Percentiles rank a stretch among this genome's conserved stretches.
These are phyloP conservation scores for Phytopythium chamaehyphon DNA, from an alignment of 352 stramenopile genomes.

Conservation along the genomic window DNA sequence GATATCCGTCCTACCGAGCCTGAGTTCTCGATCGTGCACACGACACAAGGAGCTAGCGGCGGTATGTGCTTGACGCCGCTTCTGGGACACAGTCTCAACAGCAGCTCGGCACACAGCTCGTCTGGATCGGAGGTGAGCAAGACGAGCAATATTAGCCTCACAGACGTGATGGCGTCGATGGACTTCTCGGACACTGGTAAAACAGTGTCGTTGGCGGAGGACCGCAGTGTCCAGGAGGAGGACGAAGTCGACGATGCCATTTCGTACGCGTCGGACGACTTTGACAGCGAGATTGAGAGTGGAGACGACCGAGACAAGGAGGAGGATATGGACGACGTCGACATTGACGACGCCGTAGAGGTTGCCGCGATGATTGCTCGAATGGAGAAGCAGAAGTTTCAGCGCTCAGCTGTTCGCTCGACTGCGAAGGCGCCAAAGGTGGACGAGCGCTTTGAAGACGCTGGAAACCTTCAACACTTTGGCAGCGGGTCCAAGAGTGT, in stretches of 20 bases:
- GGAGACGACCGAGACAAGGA: background rate
- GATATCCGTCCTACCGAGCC: slow-evolving; percentile 17
- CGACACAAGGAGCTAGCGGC: background rate
- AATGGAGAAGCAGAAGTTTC: slow-evolving; percentile 1
- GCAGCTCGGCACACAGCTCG: background rate
- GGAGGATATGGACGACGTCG: background rate
- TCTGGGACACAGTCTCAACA: background rate
- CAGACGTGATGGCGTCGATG: background rate
- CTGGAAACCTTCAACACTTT: background rate
- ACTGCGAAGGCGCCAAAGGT: background rate
- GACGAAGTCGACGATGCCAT: background rate
- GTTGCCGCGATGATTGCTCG: slow-evolving; percentile 2
- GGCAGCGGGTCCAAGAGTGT: background rate
- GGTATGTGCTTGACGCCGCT: slow-evolving; percentile 2
- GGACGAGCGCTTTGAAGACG: background rate
- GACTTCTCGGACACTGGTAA: slow-evolving; percentile 2
- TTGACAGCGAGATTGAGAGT: slow-evolving; percentile 3
- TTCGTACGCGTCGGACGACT: slow-evolving; percentile 3
- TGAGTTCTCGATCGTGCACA: slow-evolving; percentile 19
- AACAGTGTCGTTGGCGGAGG: background rate
- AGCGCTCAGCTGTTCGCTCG: background rate
- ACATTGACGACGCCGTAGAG: slow-evolving; percentile 1
- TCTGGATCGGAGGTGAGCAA: background rate
- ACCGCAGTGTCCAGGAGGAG: background rate
- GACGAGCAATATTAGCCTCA: background rate